Evolutionary conservation across 805 yeast genomes (phyloP).

Genomic region (Pichia eremophila): DNA sequence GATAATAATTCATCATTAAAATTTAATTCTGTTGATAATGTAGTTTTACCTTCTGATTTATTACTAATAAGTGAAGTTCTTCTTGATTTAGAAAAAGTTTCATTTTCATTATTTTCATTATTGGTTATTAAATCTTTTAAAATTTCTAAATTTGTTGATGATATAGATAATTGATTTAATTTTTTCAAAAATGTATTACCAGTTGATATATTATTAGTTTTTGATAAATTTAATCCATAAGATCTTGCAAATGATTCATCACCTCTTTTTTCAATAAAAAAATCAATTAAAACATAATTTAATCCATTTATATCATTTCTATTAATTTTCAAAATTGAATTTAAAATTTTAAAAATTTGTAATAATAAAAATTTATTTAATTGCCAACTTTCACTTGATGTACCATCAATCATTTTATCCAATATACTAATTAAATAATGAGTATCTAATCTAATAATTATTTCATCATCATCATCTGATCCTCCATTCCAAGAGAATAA

Average conservation of each 20-base stretch:
- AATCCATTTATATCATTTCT: constrained; percentile 4
- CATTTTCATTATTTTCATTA: too few species aligned
- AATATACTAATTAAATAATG: constrained; percentile 15
- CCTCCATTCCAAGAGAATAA: constrained; percentile 13
- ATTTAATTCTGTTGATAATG: constrained; percentile 1
- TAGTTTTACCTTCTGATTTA: neutral
- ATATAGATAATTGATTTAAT: constrained; percentile 1
- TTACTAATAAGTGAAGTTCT: neutral
- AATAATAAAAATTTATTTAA: constrained; percentile 16
- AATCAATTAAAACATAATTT: constrained; percentile 8
- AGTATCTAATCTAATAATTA: constrained; percentile 15
- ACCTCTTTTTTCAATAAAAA: constrained; percentile 8
- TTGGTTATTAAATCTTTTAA: neutral
- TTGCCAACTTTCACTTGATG: constrained; percentile 15
- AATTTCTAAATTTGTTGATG: constrained; percentile 3
- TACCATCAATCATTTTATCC: constrained; percentile 16
- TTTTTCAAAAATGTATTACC: neutral
- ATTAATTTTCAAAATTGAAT: constrained; percentile 15
- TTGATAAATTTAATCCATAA: neutral
- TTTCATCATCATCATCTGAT: constrained; percentile 2
- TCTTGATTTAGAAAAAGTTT: neutral
- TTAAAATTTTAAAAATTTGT: constrained; percentile 20
- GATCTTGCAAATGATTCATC: constrained; percentile 5
- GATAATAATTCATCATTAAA: constrained; percentile 5
- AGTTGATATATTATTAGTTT: neutral